These are phyloP conservation scores for Warburgia ugandensis DNA, from an alignment of 164 flowering plant species.

Conservation along the genomic window DNA sequence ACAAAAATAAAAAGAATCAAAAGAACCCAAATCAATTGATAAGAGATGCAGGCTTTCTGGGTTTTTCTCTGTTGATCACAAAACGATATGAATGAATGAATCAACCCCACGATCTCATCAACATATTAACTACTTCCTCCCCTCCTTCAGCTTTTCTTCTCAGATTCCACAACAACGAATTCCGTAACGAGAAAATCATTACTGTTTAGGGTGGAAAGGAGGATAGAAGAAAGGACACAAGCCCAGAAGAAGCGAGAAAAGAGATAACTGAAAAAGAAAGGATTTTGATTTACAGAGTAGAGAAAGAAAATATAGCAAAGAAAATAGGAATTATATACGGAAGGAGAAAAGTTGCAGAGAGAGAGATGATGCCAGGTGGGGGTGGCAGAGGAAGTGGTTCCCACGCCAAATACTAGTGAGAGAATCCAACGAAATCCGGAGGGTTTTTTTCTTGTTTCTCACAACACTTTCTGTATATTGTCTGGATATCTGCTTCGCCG, in stretches of 20 bases:
- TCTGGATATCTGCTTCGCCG: slow-evolving; percentile 49
- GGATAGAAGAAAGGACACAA: neutral
- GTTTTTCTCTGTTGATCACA: slow-evolving; percentile 8
- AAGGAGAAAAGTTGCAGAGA: slow-evolving; percentile 1
- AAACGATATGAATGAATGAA: too few species aligned
- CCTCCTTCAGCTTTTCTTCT: slow-evolving; percentile 25
- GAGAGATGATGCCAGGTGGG: slow-evolving; percentile 6
- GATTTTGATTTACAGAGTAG: too few species aligned
- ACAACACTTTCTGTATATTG: slow-evolving; percentile 8
- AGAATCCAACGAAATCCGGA: slow-evolving; percentile 29
- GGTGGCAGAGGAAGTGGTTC: slow-evolving; percentile 12
- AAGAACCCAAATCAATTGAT: neutral
- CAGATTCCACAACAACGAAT: slow-evolving; percentile 44
- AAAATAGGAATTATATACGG: neutral
- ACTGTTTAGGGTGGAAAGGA: slow-evolving; percentile 16
- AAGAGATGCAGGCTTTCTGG: neutral
- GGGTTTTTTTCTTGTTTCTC: slow-evolving; percentile 21
- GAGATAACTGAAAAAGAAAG: neutral
- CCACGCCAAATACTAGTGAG: slow-evolving; percentile 14
- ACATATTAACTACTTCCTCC: slow-evolving; percentile 22
- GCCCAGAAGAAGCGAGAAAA: slow-evolving; percentile 5
- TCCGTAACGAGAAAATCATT: slow-evolving; percentile 50
- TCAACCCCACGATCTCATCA: slow-evolving; percentile 19
- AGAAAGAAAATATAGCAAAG: too few species aligned
- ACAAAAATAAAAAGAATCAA: neutral